Base-by-base conservation (phyloP, 2,329 filamentous ascomycete genomes). In the Diplodia mutila region DNA sequence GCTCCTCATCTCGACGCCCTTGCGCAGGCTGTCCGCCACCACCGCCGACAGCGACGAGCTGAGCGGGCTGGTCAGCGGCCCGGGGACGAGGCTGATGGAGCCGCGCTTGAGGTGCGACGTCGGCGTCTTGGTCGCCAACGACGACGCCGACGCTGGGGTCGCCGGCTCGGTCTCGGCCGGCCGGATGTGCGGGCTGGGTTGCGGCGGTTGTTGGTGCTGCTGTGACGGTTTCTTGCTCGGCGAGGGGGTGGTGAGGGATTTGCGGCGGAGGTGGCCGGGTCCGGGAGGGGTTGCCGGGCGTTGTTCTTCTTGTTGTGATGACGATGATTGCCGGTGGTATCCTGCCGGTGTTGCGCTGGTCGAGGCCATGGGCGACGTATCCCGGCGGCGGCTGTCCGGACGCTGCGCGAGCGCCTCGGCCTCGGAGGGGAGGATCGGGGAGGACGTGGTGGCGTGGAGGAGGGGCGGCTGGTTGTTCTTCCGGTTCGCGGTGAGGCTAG, bases 21-120 rank as follows among this genome's bases (percentile, higher is more conserved):
- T 84, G n/a, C 87, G 84, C 29, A 90, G 80, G 25, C 87, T 85
- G 70, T 91, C 88, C 9, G 88, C 88, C 6, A 91, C 87, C 57
- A 91, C 85, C 1, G 85, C 88, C 73, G 83, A 87, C 18, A 91
- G 80, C 0, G 85, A 85, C 1, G 84, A 85, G 2, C 85, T 88
- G 1, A 91, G 80, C 0, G 89, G 87, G 34, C 85, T 85, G 1
- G 88, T 83, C 4, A 90, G 81, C 46, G 90, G 80, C 46, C 82
- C 83, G 0, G 57, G 65, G 48, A 67, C 11, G 25, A 63, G 65
- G 23, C 14, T 25, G 32, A 67, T 61, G 25, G 42, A 75, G 78
- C 54, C 76, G 82, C 69, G 78, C 77, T 68, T 75, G 73, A 74
- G 57, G 57, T 61, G 57, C 11, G 53, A 21, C 71, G 70, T 69